Conservation (phyloP, 2,329 filamentous ascomycete genomes). For the Fusarium luffae region DNA sequence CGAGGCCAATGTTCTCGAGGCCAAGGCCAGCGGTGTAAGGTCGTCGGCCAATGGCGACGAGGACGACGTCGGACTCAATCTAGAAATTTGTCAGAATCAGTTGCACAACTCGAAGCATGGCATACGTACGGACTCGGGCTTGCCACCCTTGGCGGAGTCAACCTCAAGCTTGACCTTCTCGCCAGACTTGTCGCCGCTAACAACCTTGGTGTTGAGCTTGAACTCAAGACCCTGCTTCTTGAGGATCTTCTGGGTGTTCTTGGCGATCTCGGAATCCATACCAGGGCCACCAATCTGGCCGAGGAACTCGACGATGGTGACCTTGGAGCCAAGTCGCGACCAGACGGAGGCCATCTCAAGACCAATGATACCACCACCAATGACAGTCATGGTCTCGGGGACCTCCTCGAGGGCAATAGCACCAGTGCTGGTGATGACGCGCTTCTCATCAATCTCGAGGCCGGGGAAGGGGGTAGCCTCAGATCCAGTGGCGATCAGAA, state of each 20-base stretch:
- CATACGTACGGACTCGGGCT: constrained; percentile 82
- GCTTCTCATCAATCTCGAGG: constrained; percentile 95
- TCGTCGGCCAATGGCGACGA: constrained; percentile 95
- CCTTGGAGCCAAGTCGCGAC: constrained; percentile 92
- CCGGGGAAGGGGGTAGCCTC: constrained; percentile 97
- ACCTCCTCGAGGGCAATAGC: constrained; percentile 90
- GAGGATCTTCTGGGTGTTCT: constrained; percentile 90
- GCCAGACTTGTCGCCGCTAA: constrained; percentile 82
- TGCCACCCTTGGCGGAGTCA: constrained; percentile 95
- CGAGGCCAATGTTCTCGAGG: constrained; percentile 92
- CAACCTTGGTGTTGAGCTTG: constrained; percentile 97
- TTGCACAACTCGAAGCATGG: background rate
- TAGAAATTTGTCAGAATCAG: constrained; percentile 52
- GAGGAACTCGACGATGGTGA: constrained; percentile 97
- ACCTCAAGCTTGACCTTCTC: constrained; percentile 84
- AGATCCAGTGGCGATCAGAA: constrained; percentile 95
- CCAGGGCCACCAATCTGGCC: constrained; percentile 96
- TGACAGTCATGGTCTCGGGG: constrained; percentile 96
- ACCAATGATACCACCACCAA: constrained; percentile 98
- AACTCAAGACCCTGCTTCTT: constrained; percentile 98
- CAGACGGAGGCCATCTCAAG: constrained; percentile 99
- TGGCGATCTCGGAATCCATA: constrained; percentile 95
- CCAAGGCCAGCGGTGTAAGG: constrained; percentile 93
- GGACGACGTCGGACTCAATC: constrained; percentile 94
- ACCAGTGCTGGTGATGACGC: constrained; percentile 95